A percentile compares a stretch with the other conserved stretches of the same genome.
Conservation (phyloP, 2,329 filamentous ascomycete species). For the Trichoderma oligosporum region DNA sequence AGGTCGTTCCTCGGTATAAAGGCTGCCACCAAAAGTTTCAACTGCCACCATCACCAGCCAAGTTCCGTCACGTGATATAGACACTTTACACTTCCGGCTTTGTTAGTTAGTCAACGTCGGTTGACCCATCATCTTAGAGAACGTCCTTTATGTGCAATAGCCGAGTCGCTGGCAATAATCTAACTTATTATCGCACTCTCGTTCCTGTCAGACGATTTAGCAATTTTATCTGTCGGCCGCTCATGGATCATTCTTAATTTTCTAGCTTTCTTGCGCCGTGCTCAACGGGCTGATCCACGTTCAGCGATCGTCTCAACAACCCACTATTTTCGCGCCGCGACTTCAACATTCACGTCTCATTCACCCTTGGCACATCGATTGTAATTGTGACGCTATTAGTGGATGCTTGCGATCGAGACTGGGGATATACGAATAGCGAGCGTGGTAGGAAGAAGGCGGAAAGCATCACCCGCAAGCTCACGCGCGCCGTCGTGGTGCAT, state of each 20-base stretch:
- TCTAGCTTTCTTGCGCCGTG: constrained; percentile 12
- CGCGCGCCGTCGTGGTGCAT: constrained; percentile 23
- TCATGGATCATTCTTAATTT: constrained; percentile 15
- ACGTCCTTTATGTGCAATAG: constrained; percentile 2
- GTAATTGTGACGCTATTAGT: constrained; percentile 19
- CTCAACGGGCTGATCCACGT: constrained; percentile 14
- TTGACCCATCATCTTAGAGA: constrained; percentile 4
- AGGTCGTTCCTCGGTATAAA: no score
- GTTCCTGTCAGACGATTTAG: not conserved
- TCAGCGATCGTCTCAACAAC: constrained; percentile 22
- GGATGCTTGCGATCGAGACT: constrained; percentile 22
- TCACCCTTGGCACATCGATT: not conserved
- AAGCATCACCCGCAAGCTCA: not conserved
- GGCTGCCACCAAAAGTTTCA: no score
- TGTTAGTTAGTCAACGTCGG: constrained; percentile 11
- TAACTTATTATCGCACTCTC: not conserved
- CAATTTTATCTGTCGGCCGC: not conserved
- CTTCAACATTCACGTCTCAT: constrained; percentile 21
- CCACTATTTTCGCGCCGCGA: constrained; percentile 24
- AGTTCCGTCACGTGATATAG: constrained; percentile 2
- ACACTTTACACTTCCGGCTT: constrained; percentile 3
- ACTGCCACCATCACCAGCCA: no score
- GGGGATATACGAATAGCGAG: constrained; percentile 11
- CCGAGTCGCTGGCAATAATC: constrained; percentile 6
- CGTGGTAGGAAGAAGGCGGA: constrained; percentile 2